Conservation (phyloP, 208 protist species). For the Tritrichomonas musculus region DNA sequence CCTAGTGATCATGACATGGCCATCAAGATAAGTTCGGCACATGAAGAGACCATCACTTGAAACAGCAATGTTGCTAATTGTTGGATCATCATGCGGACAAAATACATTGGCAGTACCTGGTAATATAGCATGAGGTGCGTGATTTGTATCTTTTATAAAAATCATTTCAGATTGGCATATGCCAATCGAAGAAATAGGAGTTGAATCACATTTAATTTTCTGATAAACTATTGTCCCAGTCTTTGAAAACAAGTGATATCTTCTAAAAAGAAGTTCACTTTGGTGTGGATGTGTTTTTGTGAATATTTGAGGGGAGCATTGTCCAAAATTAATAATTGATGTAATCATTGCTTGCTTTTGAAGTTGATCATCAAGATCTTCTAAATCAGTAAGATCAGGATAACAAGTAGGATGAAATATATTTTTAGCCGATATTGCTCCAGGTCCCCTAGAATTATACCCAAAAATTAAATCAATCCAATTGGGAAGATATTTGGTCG, state of each 20-base stretch:
- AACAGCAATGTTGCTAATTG: not conserved
- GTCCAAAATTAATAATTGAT: not conserved
- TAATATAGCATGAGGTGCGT: not conserved
- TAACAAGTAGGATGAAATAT: not conserved
- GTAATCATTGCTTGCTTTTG: not conserved
- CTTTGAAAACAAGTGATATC: not conserved
- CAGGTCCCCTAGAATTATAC: not conserved
- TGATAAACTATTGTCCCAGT: not conserved
- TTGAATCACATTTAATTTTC: not conserved
- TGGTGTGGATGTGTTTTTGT: not conserved
- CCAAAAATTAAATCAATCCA: conserved; percentile 20
- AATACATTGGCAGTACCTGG: not conserved
- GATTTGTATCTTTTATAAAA: not conserved
- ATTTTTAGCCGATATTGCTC: not conserved
- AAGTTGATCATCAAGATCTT: not conserved
- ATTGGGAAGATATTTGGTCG: not conserved
- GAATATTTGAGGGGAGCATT: not conserved
- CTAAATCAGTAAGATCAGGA: not conserved
- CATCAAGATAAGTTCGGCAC: not conserved
- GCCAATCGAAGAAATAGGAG: not conserved
- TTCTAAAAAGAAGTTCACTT: not conserved
- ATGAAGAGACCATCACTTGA: not conserved
- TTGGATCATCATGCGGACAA: not conserved
- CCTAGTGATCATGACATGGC: not conserved
- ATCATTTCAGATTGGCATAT: not conserved